Evolutionary conservation across 2,329 filamentous ascomycete species (phyloP).

Genomic region (Diaporthe sp.): DNA sequence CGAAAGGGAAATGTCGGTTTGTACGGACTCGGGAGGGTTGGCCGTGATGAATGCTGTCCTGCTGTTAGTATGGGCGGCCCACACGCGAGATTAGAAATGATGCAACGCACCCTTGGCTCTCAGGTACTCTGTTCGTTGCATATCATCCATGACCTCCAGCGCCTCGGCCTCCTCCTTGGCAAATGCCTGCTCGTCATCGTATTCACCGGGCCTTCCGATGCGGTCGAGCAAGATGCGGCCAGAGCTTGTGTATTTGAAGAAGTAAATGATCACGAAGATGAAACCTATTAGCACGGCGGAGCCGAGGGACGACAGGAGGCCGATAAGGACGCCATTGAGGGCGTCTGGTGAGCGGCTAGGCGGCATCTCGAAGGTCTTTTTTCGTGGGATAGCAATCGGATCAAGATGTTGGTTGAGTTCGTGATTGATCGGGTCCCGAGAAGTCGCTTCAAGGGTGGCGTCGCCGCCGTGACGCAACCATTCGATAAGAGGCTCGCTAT

Average conservation of each 20-base stretch:
- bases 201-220: constrained; percentile 93
- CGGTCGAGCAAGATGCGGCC: constrained; percentile 94
- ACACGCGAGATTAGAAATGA: constrained; percentile 17
- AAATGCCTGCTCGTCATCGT: constrained; percentile 97
- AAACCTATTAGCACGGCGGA: constrained; percentile 87
- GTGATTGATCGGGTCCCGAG: constrained; percentile 17
- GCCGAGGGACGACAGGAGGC: constrained; percentile 92
- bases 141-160: constrained; percentile 93
- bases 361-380: constrained; percentile 32
- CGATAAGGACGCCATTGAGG: constrained; percentile 87
- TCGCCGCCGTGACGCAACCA: constrained; percentile 38
- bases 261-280: constrained; percentile 85
- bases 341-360: constrained; percentile 50
- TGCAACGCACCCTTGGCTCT: constrained; percentile 84
- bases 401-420: neutral
- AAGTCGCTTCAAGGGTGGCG: constrained; percentile 36
- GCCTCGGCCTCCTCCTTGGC: constrained; percentile 94
- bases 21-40: constrained; percentile 93
- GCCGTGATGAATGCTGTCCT: constrained; percentile 86
- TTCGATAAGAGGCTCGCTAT: constrained; percentile 34
- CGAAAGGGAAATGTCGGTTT: constrained; percentile 96
- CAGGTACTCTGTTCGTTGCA: constrained; percentile 89
- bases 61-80: constrained; percentile 27
- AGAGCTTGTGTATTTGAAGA: constrained; percentile 89
- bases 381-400: neutral